Base-by-base conservation (phyloP, 2,329 filamentous ascomycete species). In the Hypoxylon sp. region DNA sequence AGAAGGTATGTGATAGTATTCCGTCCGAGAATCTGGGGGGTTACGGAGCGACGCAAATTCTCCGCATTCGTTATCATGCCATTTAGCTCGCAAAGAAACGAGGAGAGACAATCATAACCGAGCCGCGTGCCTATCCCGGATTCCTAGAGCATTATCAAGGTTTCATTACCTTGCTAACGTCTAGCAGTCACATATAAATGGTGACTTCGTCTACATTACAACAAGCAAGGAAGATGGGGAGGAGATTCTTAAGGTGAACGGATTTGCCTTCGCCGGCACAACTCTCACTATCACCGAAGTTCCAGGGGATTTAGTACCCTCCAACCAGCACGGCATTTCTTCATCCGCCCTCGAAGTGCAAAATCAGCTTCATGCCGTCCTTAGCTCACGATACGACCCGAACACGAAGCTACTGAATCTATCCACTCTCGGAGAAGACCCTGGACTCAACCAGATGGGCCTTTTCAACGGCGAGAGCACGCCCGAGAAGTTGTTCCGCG, bases 401-500 rank as follows among this genome's bases (percentile, higher is more conserved):
- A 77, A 78, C 5, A 76, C 78, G 42, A 96, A 95, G 71, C 76
- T 97, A 0, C 80, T 97, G 27, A 86, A 96, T 66, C 82, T 99
- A 7, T 91, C 90, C n/a, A 78, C 81, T 1, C 82, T 97, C 7
- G 86, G 82, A 21, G 76, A 81, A 36, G 93, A 97, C 63, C 74
- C 83, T 2, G 82, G 86, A 50, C 80, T 97, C 3, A 77, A 85
- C 44, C 78, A 81, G 30, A 85, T 91, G 71, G 89, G 89, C 26
- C 88, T 93, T 64, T 91, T 96, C 68, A 81, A 84, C 55, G 83
- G 77, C 51, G 82, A 81, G 51, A 84, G 87, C 3, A 86, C 86
- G 1, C 85, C 89, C 34, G 82, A 88, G 57, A 99, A 97, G 70
- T 89, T 96, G 56, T 97, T 97, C 73, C 90, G 89, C 42, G 93